A percentile compares a stretch with the other conserved stretches of the same genome.
phyloP scores from a whole-genome alignment of 306 rosid species.

The Sicyos baderoa region DNA sequence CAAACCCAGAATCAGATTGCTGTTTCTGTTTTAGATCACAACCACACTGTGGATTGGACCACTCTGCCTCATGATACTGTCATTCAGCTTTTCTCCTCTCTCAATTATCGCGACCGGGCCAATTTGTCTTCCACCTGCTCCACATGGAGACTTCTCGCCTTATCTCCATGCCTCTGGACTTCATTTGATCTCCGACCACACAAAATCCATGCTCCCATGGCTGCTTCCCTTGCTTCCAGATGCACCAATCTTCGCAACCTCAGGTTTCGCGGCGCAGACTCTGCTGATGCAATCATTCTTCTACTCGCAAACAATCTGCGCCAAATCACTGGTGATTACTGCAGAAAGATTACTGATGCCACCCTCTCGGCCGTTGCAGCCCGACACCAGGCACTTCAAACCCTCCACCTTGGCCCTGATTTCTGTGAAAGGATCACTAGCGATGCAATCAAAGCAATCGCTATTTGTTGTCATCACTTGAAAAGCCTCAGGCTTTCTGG shows the following conservation, averaged over 20 bases:
- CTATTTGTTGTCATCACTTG: conserved; percentile 70
- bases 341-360: conserved; percentile 93
- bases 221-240: conserved; percentile 71
- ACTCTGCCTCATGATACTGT: conserved; percentile 88
- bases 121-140: conserved; percentile 83
- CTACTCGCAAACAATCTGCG: conserved; percentile 71
- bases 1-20: conserved; percentile 51
- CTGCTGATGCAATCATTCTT: conserved; percentile 79
- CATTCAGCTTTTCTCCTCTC: conserved; percentile 75
- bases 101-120: conserved; percentile 89
- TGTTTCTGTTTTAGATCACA: conserved; percentile 32
- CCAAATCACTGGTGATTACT: conserved; percentile 85
- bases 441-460: conserved; percentile 86
- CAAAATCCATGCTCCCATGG: conserved; percentile 73
- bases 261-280: conserved; percentile 94
- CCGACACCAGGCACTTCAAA: conserved; percentile 85
- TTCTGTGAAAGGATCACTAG: conserved; percentile 96
- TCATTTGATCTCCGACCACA: conserved; percentile 91
- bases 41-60: conserved; percentile 71
- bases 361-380: conserved; percentile 87
- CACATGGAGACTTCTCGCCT: conserved; percentile 80
- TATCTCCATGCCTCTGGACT: conserved; percentile 79
- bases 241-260: conserved; percentile 84
- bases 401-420: conserved; percentile 98
- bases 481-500: conserved; percentile 81